Conservation (phyloP, 768 basidiomycete genomes). For the Tulasnella sp. region DNA sequence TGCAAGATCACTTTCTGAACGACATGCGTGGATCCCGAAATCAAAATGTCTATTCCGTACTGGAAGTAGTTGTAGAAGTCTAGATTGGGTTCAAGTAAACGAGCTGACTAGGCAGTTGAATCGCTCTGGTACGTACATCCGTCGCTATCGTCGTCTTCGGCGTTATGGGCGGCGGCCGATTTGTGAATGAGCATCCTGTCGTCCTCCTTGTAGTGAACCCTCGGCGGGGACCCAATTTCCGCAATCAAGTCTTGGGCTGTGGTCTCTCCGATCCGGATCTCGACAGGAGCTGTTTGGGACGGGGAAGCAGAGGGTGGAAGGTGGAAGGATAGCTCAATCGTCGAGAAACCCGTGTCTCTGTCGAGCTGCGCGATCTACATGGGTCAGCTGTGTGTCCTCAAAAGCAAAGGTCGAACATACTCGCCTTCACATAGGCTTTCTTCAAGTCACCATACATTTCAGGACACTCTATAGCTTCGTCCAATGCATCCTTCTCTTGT, state of each 20-base stretch:
- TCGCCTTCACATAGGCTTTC: slow-evolving; percentile 51
- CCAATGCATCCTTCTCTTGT: slow-evolving; percentile 59
- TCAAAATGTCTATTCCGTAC: slow-evolving; percentile 84
- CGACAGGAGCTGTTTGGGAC: slow-evolving; percentile 48
- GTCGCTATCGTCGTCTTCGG: slow-evolving; percentile 48
- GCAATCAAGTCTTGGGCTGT: slow-evolving; percentile 80
- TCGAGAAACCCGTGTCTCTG: slow-evolving; percentile 46
- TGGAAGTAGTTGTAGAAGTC: slow-evolving; percentile 96
- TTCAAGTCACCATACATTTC: slow-evolving; percentile 73
- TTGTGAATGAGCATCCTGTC: slow-evolving; percentile 85
- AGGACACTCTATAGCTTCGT: slow-evolving; percentile 67
- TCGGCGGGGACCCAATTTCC: slow-evolving; percentile 77
- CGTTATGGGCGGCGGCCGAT: slow-evolving; percentile 43
- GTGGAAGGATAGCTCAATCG: slow-evolving; percentile 70
- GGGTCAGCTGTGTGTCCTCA: slow-evolving; percentile 22
- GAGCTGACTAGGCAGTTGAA: slow-evolving; percentile 44
- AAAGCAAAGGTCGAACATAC: neutral
- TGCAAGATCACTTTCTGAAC: slow-evolving; percentile 87
- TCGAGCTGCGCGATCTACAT: slow-evolving; percentile 56
- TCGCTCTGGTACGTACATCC: slow-evolving; percentile 47
- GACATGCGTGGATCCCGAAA: slow-evolving; percentile 68
- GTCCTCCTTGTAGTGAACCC: slow-evolving; percentile 85
- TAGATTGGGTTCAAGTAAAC: slow-evolving; percentile 42
- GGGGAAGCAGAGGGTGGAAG: slow-evolving; percentile 50
- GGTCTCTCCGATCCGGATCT: slow-evolving; percentile 70